These are phyloP conservation scores for Sicyos baderoa DNA, from an alignment of 306 rosid species.

Conservation along the genomic window DNA sequence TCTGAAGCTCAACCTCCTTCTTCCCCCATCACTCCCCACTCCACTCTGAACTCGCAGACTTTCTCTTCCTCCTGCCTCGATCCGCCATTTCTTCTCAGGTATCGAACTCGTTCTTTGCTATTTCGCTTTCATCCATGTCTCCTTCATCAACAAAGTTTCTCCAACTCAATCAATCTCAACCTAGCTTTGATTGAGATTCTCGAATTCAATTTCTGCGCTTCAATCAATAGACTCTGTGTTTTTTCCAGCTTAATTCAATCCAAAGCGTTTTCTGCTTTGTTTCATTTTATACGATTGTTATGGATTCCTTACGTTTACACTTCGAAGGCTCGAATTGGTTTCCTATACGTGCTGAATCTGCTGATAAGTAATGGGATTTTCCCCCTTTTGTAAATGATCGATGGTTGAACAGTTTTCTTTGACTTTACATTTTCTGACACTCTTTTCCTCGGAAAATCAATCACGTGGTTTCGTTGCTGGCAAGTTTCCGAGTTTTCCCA, in stretches of 20 bases:
- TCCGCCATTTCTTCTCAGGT: too few relatives aligned
- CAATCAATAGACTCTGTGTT: background rate
- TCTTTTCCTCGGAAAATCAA: background rate
- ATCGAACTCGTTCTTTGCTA: too few relatives aligned
- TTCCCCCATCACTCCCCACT: too few relatives aligned
- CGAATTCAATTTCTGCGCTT: background rate
- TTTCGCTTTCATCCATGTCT: too few relatives aligned
- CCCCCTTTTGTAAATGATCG: background rate
- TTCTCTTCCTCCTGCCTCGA: too few relatives aligned
- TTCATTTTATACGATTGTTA: background rate
- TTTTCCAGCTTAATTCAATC: background rate
- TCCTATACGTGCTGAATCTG: background rate
- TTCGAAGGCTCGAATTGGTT: background rate
- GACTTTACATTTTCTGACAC: background rate
- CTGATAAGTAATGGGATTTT: background rate
- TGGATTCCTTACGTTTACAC: background rate
- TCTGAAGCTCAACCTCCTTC: too few relatives aligned
- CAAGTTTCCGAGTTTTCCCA: background rate
- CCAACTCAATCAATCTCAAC: too few relatives aligned
- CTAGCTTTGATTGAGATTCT: constrained; percentile 9
- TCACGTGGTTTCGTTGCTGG: background rate
- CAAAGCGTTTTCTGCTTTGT: background rate
- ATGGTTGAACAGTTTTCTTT: background rate
- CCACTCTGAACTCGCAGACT: too few relatives aligned
- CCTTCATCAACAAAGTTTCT: too few relatives aligned